A percentile compares a stretch with the other conserved stretches of the same genome.
phyloP scores from a whole-genome alignment of 805 yeast species.

The Starmera quercuum region DNA sequence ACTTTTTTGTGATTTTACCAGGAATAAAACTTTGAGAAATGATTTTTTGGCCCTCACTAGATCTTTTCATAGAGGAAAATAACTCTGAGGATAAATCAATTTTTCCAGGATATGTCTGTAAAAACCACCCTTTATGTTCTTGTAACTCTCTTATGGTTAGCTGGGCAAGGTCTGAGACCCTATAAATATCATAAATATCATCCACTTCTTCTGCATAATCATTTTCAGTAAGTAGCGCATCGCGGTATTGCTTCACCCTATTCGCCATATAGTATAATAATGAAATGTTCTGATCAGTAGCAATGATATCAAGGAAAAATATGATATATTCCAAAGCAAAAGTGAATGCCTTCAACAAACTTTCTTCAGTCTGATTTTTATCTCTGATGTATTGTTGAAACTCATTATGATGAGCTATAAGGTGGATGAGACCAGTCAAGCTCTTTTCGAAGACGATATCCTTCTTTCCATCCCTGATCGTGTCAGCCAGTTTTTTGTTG shows the following conservation, averaged over 20 bases:
- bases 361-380: constrained; percentile 17
- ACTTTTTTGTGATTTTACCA: constrained; percentile 32
- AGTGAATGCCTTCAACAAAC: constrained; percentile 33
- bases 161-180: constrained; percentile 69
- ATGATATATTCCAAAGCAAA: constrained; percentile 54
- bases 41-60: constrained; percentile 48
- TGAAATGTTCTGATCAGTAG: constrained; percentile 60
- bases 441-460: constrained; percentile 56
- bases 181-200: constrained; percentile 40
- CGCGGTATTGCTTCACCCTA: constrained; percentile 72
- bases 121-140: constrained; percentile 55
- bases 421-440: constrained; percentile 59
- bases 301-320: constrained; percentile 52
- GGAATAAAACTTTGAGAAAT: constrained; percentile 50
- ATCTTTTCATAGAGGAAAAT: constrained; percentile 51
- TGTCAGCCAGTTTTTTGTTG: constrained; percentile 16
- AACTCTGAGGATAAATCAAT: constrained; percentile 63
- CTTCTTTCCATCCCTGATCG: constrained; percentile 22
- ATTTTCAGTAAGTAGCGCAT: constrained; percentile 34
- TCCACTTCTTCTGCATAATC: constrained; percentile 20
- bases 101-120: constrained; percentile 79
- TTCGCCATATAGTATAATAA: constrained; percentile 69
- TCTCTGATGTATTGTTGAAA: constrained; percentile 34
- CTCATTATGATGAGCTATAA: constrained; percentile 70
- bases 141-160: constrained; percentile 51